phyloP scores from a whole-genome alignment of 352 stramenopile species.

The Peronospora destructor region DNA sequence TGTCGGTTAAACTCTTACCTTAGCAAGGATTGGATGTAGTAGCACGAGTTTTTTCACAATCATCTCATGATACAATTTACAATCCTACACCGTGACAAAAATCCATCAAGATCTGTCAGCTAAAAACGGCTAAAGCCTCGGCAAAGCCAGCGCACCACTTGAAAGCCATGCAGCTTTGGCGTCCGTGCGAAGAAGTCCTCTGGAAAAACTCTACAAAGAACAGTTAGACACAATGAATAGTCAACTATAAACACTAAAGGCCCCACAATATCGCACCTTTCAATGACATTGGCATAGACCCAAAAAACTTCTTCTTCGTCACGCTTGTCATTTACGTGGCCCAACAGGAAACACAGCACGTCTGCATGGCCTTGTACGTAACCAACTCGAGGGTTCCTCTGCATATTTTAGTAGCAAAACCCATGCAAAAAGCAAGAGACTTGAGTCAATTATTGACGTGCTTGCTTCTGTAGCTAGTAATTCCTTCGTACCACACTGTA shows the following conservation, averaged over 20 bases:
- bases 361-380: conserved; percentile 75
- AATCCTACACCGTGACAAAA: conserved; percentile 28
- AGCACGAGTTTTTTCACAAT: conserved; percentile 47
- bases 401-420: neutral
- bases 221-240: neutral
- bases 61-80: conserved; percentile 50
- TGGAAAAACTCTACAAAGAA: conserved; percentile 43
- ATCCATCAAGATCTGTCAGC: conserved; percentile 1
- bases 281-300: conserved; percentile 65
- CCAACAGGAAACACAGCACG: conserved; percentile 61
- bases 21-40: conserved; percentile 39
- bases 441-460: neutral
- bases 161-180: conserved; percentile 67
- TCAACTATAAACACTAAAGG: neutral
- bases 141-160: conserved; percentile 34
- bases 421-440: neutral
- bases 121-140: neutral
- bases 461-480: neutral
- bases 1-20: conserved; percentile 16
- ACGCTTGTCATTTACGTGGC: conserved; percentile 29
- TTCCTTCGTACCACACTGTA: conserved; percentile 43
- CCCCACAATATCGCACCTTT: conserved; percentile 24
- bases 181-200: conserved; percentile 64
- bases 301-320: conserved; percentile 63
- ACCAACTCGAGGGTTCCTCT: conserved; percentile 62